Evolutionary conservation across 768 basidiomycete species (phyloP), one percentile per base, ranked within the genome.

Genomic region (Mycena vulgaris): DNA sequence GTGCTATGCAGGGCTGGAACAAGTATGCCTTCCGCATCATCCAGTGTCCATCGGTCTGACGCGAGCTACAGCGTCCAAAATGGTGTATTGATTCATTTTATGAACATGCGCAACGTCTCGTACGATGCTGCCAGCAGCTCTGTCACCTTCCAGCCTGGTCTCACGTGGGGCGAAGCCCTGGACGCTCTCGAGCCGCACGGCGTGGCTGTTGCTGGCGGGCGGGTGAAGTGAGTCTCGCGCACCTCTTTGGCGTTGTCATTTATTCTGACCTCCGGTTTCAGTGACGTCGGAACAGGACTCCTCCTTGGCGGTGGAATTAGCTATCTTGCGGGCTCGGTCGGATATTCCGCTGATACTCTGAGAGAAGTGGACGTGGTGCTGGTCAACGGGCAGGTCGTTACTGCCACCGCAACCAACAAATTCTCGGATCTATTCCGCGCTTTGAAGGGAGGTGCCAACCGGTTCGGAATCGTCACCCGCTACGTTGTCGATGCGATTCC

Each of bases 401-500:
- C 84, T 8, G 84, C 83, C 3, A 84, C 79, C 1, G 79, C 76
- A 8, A 80, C 76, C 7, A 85, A 86, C 63, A 37, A 80, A 68
- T 82, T 83, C 58, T 73, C 80, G 3, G 84, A 85, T 66, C 78
- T 86, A 19, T 84, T 86, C 75, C 77, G 78, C 48, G 83, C 84
- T 19, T 72, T 86, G 56, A 84, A 85, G 70, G 84, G 84, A 3
- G 83, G 84, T 14, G 84, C 78, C 5, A 85, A 82, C 75, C 77
- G 84, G 16, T 85, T 85, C 69, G 84, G 84, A 3, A 85, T 86
- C 55, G 84, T 84, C 23, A 84, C 85, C 16, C 73, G 83, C 30
- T 85, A 83, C 61, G 82, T 80, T 49, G 77, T 86, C 11, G 64
- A 78, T 40, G 81, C 83, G 25, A 75, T 81, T 21, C 80, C 80